Evolutionary conservation across 73 alveolate species (phyloP), one percentile per base, ranked within the genome.

Genomic region (Symbiodinium pilosum): DNA sequence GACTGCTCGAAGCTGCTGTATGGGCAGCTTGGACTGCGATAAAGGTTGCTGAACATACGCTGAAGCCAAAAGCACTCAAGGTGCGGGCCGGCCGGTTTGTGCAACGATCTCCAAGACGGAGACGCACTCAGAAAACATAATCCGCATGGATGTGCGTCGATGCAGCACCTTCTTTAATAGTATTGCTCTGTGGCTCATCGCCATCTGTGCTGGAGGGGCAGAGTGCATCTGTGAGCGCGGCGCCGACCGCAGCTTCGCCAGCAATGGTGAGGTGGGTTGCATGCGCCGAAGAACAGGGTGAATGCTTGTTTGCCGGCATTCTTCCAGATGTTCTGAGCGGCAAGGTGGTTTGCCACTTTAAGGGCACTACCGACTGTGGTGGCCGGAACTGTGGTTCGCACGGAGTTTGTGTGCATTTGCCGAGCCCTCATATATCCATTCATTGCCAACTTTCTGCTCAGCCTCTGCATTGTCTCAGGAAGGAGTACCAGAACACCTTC

Each of bases 371-470:
- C 7, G 97, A 91, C 26, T 91, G 97, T n/a, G 97, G 97, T 32
- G 97, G 97, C n/a, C 97, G 97, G 12, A 91, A 91, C 81, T 91
- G 97, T 71, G 97, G 97, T 40, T 91, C 97, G 4, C 97, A 91
- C 47, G 97, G 97, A 2, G 97, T 91, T 8, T 91, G 97, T 77
- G 97, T 91, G 6, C 97, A 91, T 39, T 38, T 91, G 95, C 43
- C 40, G 8, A 75, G 43, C 11, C 44, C 43, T 0, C 26, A 77
- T 14, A 34, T 77, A n/a, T n/a, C n/a, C n/a, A n/a, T n/a, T n/a
- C n/a, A n/a, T n/a, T n/a, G n/a, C n/a, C n/a, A n/a, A 52, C 9
- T 20, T 52, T 52, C 20, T 52, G 69, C 9, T 20, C 69, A 20
- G 20, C 20, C 69, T 52, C n/a, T n/a, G n/a, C n/a, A n/a, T 32